Evolutionary conservation across 1,139 yeast genomes (phyloP), one percentile per base, ranked within the genome.

Genomic region (Geotrichum phurueaensis): DNA sequence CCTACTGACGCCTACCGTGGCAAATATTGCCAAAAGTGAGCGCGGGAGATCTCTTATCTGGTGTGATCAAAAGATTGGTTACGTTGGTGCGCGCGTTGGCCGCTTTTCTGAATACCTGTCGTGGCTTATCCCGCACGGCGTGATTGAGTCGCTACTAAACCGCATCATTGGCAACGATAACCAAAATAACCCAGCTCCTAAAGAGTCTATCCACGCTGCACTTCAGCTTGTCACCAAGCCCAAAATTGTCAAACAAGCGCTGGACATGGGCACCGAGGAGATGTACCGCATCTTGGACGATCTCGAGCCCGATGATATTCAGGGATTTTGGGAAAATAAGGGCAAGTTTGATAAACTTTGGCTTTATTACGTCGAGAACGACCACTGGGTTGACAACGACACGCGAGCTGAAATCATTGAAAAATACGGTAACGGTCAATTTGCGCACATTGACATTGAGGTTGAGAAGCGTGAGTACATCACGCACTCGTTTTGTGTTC

Each of bases 1-100:
- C 0, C 72, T 86, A 60, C 74, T 85, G 18, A 84, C 87, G 52
- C 91, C 91, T 0, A 84, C 91, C 0, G 76, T 86, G 23, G 75
- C 78, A 27, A 84, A 84, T 64, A 82, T 86, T 47, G 81, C 81
- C 20, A 70, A 72, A 53, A 82, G 87, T 2, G 73, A 71, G 12
- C 80, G 82, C 22, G 91, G 91, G 0, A 66, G 68, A 2, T 56
- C 65, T 18, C 73, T 84, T 54, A 68, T 74, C 2, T 62, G 65
- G 27, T 60, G 81, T 5, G 61, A 62, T 13, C 45, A 53, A n/a
- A 54, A 60, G 29, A 27, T 61, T 25, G 47, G 50, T 7, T 47
- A 56, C 36, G 59, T 59, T 5, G 65, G 63, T 47, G 45, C 52
- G 29, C 50, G 27, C 12, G 31, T 63, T 6, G 64, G 64, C 22